Conservation (phyloP, 129 eudicot genomes). For the Smallanthus sonchifolius region DNA sequence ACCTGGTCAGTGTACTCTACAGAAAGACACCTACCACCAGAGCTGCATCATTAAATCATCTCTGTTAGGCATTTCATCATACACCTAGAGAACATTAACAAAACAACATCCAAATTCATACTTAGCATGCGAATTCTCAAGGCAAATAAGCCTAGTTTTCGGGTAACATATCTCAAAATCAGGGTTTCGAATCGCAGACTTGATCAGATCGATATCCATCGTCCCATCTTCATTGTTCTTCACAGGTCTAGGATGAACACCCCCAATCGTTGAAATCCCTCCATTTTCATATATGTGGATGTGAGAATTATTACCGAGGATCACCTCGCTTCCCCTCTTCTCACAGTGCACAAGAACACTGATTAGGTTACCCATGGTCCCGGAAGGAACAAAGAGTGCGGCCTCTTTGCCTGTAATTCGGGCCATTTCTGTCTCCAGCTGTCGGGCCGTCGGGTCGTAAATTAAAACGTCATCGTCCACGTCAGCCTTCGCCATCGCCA, state of each 20-base stretch:
- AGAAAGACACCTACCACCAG: slow-evolving; percentile 92
- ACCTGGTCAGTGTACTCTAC: slow-evolving; percentile 77
- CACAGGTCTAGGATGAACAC: slow-evolving; percentile 92
- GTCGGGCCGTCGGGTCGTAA: slow-evolving; percentile 78
- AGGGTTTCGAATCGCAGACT: slow-evolving; percentile 79
- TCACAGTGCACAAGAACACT: slow-evolving; percentile 87
- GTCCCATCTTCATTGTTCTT: slow-evolving; percentile 81
- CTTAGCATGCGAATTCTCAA: slow-evolving; percentile 95
- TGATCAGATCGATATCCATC: slow-evolving; percentile 63
- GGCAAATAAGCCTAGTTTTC: slow-evolving; percentile 80
- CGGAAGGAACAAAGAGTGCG: slow-evolving; percentile 89
- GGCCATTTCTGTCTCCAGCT: slow-evolving; percentile 75
- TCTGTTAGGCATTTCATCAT: slow-evolving; percentile 23
- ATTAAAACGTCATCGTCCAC: slow-evolving; percentile 89
- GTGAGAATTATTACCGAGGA: slow-evolving; percentile 79
- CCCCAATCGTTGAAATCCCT: slow-evolving; percentile 96
- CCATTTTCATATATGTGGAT: slow-evolving; percentile 94
- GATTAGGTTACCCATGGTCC: slow-evolving; percentile 97
- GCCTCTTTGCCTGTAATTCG: slow-evolving; percentile 86
- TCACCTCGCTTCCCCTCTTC: slow-evolving; percentile 90
- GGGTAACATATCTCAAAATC: slow-evolving; percentile 71
- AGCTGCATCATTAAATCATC: slow-evolving; percentile 42
- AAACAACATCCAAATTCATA: slow-evolving; percentile 30
- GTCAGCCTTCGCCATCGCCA: slow-evolving; percentile 95
- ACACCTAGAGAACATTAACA: background rate